Base-by-base conservation (phyloP, 352 stramenopile species). In the Globisporangium spinosum region DNA sequence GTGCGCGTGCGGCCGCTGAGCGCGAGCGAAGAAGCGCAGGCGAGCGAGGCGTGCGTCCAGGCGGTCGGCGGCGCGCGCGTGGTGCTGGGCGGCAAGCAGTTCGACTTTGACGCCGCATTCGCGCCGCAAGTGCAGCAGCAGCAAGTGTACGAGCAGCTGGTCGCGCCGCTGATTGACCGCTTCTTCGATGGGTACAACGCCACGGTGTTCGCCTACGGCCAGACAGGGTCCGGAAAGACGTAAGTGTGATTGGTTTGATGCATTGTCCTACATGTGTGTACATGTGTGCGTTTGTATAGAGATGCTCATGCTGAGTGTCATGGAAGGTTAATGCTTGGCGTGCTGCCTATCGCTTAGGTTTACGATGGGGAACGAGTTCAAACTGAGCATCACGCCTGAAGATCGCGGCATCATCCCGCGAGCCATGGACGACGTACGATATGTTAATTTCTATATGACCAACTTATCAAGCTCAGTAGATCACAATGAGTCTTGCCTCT, bases 131-230 rank as follows among this genome's bases (percentile, higher is more conserved):
- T 82, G 77, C 58, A 63, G 73, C 40, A 64, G 3, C 47, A 58
- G 32, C 27, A 53, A 25, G 71, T 97, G 27, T 96, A 89, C 55
- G 64, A 78, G 10, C 49, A 57, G 23, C 72, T 93, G 40, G 78
- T 95, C 25, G 55, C 67, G 55, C 77, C 84, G 22, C 71, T 97
- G 38, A 60, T 97, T 5, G 74, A 92, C 27, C 77, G 89, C 38
- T 97, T 95, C 83, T 94, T 99, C 60, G 80, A 97, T 64, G 95
- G 94, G 25, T 98, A 98, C 78, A 98, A 98, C 82, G 79, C 92
- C 22, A 98, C 95, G 4, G 93, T 98, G 64, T 90, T 98, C 60
- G 94, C 96, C 2, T 98, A 98, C 74, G 95, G 96, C 5, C 95
- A 98, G 76, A 98, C 95, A 2, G 93, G 94, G 32, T 92, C 85